These are phyloP conservation scores for Aspergillus niger DNA, from an alignment of 2,329 filamentous ascomycete genomes.

Conservation along the genomic window DNA sequence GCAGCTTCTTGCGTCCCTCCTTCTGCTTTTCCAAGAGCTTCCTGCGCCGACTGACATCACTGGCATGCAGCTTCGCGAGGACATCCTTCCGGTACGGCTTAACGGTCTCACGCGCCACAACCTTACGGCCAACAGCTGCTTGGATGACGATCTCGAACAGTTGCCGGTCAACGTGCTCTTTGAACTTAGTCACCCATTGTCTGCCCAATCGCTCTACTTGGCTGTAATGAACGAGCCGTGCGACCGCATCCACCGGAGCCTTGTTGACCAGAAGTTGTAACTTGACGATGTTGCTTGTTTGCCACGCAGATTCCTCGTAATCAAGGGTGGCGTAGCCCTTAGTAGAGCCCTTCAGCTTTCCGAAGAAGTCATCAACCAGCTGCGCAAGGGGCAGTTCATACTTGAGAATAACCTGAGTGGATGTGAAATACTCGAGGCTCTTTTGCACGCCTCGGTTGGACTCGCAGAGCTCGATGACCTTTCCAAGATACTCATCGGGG, in stretches of 20 bases:
- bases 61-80: constrained; percentile 86
- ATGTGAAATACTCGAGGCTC: constrained; percentile 86
- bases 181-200: constrained; percentile 93
- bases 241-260: constrained; percentile 86
- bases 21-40: constrained; percentile 97
- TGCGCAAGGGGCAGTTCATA: constrained; percentile 88
- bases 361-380: constrained; percentile 95
- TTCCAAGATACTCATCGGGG: constrained; percentile 90
- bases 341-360: constrained; percentile 88
- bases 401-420: constrained; percentile 89
- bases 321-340: constrained; percentile 96
- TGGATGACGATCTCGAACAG: constrained; percentile 98
- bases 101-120: constrained; percentile 89
- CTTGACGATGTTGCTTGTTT: constrained; percentile 77
- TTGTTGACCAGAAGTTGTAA: constrained; percentile 94
- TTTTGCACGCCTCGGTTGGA: constrained; percentile 83
- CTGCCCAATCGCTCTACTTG: constrained; percentile 80
- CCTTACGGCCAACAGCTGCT: constrained; percentile 76
- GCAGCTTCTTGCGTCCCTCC: constrained; percentile 84
- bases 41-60: constrained; percentile 76
- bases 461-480: constrained; percentile 94
- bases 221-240: constrained; percentile 81
- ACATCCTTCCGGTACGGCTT: constrained; percentile 98
- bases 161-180: constrained; percentile 91
- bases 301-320: constrained; percentile 94